Evolutionary conservation across 768 basidiomycete genomes (phyloP).

Genomic region (Tulasnella sp.): DNA sequence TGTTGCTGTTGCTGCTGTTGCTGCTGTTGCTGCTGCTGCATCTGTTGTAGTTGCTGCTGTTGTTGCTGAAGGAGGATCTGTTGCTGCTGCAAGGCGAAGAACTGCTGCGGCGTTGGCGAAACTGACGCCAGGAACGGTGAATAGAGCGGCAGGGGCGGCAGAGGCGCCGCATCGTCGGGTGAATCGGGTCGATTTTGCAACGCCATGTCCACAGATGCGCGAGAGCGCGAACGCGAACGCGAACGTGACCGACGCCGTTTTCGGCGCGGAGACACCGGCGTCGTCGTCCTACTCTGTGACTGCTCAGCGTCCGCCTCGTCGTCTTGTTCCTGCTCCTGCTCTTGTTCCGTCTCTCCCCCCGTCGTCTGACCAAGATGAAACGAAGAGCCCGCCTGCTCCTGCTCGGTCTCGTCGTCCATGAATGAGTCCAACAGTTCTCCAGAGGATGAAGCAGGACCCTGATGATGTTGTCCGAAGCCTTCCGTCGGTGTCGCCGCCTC

Average conservation of each 20-base stretch:
- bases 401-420: slow-evolving; percentile 28
- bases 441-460: no score
- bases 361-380: slow-evolving; percentile 2
- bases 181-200: slow-evolving; percentile 9
- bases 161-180: not conserved
- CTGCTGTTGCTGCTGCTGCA: not conserved
- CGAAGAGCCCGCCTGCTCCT: slow-evolving; percentile 5
- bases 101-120: slow-evolving; percentile 10
- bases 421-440: no score
- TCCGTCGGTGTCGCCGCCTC: no score
- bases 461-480: no score
- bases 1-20: slow-evolving; percentile 11
- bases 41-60: not conserved
- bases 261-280: not conserved
- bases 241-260: slow-evolving; percentile 7
- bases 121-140: slow-evolving; percentile 10
- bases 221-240: slow-evolving; percentile 10
- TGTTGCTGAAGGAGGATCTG: not conserved
- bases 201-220: not conserved
- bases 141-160: slow-evolving; percentile 6
- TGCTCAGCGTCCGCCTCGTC: slow-evolving; percentile 10
- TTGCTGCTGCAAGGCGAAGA: not conserved
- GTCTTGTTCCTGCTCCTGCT: slow-evolving; percentile 10
- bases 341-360: slow-evolving; percentile 24
- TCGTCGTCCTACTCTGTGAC: slow-evolving; percentile 5